These are phyloP conservation scores for Lyophyllum shimeji DNA, from an alignment of 768 basidiomycete species.

Conservation along the genomic window DNA sequence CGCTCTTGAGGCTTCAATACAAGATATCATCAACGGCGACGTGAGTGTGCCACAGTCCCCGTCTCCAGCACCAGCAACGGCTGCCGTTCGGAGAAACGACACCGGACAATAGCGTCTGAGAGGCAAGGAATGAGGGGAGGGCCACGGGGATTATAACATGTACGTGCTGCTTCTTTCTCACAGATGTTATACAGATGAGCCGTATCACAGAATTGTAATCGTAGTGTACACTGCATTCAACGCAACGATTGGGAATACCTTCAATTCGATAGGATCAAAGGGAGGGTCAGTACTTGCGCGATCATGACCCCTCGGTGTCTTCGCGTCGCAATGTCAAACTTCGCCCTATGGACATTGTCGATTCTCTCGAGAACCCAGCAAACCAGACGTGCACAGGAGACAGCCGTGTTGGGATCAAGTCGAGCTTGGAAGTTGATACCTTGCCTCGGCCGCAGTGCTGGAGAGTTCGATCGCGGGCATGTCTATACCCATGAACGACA, in stretches of 20 bases:
- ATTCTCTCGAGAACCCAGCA: no score
- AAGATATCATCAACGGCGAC: slow-evolving; percentile 87
- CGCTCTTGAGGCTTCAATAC: slow-evolving; percentile 84
- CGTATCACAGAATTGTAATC: slow-evolving; percentile 2
- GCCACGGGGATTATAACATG: not conserved
- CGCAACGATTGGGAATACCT: not conserved
- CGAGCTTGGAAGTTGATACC: not conserved
- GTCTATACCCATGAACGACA: no score
- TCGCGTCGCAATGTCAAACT: not conserved
- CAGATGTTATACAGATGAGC: not conserved
- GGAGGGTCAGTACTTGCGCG: not conserved
- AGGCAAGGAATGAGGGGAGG: not conserved
- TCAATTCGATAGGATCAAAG: not conserved
- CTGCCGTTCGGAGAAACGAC: slow-evolving; percentile 42
- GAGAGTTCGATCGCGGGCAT: not conserved
- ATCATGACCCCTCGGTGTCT: not conserved
- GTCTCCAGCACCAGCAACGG: slow-evolving; percentile 38
- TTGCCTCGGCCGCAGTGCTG: not conserved
- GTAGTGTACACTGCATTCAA: slow-evolving; percentile 4
- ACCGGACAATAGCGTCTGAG: slow-evolving; percentile 25
- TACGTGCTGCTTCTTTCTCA: not conserved
- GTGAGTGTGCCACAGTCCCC: slow-evolving; percentile 65
- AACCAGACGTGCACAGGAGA: not conserved
- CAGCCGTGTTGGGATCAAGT: not conserved
- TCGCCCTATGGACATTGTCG: not conserved